Conservation (phyloP, 441 rosid species). For the Jatropha multifida region DNA sequence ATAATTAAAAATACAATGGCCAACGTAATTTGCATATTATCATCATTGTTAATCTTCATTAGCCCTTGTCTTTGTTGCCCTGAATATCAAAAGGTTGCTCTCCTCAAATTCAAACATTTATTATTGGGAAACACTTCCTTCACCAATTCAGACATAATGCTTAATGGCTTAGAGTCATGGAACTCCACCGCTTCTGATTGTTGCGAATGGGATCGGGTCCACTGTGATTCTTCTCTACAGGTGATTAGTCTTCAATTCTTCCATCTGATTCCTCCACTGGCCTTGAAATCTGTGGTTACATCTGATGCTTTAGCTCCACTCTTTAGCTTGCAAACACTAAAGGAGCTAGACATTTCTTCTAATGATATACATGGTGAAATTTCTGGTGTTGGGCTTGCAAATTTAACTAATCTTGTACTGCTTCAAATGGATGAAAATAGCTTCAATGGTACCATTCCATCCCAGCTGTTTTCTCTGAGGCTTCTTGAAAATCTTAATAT, state of each 20-base stretch:
- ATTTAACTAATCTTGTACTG: background rate
- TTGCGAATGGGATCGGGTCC: background rate
- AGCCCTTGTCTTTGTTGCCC: background rate
- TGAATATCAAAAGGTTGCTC: background rate
- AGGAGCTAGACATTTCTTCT: background rate
- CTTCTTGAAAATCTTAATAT: conserved; percentile 24
- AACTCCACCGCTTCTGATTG: background rate
- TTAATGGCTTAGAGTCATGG: background rate
- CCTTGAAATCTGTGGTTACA: background rate
- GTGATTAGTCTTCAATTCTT: conserved; percentile 2
- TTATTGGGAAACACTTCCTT: background rate
- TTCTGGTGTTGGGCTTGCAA: conserved; percentile 13
- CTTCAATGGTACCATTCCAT: conserved; percentile 14
- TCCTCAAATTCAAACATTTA: background rate
- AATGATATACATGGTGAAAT: conserved; percentile 10
- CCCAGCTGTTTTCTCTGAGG: conserved; percentile 22
- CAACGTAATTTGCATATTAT: too few species aligned
- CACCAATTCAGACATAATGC: too few species aligned
- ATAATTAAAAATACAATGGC: too few species aligned
- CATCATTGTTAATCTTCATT: background rate
- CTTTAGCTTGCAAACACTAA: conserved; percentile 7
- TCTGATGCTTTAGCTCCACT: conserved; percentile 14
- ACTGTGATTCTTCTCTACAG: background rate
- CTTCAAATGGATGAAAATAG: background rate
- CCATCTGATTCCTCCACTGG: background rate